Evolutionary conservation across 176 grass and related monocot genomes (phyloP).

Genomic region (Carex cristatella): DNA sequence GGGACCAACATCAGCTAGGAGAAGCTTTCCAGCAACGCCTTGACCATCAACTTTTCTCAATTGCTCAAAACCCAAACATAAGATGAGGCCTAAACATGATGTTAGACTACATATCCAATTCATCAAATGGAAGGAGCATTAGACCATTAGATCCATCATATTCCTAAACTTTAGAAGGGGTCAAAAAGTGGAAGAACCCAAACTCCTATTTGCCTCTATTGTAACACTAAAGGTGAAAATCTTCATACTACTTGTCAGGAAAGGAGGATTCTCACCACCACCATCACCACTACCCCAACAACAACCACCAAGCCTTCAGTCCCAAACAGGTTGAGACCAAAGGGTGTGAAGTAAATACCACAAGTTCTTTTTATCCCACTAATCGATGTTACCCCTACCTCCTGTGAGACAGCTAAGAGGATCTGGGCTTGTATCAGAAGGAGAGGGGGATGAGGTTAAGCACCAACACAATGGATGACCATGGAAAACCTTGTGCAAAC

Average conservation of each 20-base stretch:
- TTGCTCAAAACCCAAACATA: background rate
- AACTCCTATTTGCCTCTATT: background rate
- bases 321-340: too few species aligned
- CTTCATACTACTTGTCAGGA: background rate
- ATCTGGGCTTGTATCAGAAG: background rate
- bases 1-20: background rate
- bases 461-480: background rate
- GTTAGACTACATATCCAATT: background rate
- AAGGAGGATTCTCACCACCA: background rate
- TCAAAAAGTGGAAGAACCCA: background rate
- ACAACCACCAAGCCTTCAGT: too few species aligned
- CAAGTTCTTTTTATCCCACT: background rate
- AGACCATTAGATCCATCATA: background rate
- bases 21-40: background rate
- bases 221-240: background rate
- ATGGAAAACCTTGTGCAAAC: background rate
- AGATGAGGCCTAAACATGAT: background rate
- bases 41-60: background rate
- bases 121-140: background rate
- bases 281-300: too few species aligned
- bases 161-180: background rate
- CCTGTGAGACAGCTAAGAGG: background rate
- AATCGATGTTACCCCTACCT: background rate
- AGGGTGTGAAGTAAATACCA: background rate
- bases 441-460: background rate